Conservation (phyloP, 208 protist species). For the Crithidia thermophila region DNA sequence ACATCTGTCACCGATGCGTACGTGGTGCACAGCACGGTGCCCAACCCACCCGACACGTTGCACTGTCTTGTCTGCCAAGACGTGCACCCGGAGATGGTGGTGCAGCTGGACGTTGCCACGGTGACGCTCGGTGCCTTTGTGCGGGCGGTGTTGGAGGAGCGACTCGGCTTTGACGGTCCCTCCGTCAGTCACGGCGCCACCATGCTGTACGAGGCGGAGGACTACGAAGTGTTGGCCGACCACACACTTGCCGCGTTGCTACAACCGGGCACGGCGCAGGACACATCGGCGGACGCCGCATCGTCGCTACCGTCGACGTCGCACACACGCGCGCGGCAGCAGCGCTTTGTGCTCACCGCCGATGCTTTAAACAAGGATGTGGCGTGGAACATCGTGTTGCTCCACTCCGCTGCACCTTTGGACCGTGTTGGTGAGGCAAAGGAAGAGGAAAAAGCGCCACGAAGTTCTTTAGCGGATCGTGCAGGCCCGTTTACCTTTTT, state of each 20-base stretch:
- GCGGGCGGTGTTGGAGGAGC: slow-evolving; percentile 31
- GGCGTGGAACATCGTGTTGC: slow-evolving; percentile 64
- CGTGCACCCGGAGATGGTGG: slow-evolving; percentile 43
- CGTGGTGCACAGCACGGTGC: slow-evolving; percentile 62
- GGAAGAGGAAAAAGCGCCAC: not conserved
- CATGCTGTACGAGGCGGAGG: slow-evolving; percentile 81
- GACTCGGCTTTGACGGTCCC: slow-evolving; percentile 39
- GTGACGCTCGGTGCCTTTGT: slow-evolving; percentile 59
- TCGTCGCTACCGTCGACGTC: not conserved
- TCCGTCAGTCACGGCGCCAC: slow-evolving; percentile 46
- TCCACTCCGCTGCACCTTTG: slow-evolving; percentile 19
- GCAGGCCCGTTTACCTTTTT: slow-evolving; percentile 20
- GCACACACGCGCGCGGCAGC: not conserved
- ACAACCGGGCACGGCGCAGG: not conserved
- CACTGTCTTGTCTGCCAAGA: slow-evolving; percentile 69
- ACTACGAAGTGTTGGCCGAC: slow-evolving; percentile 62
- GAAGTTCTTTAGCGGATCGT: no score
- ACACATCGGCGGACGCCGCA: not conserved
- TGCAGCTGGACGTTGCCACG: slow-evolving; percentile 26
- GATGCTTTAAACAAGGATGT: slow-evolving; percentile 68
- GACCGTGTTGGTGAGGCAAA: not conserved
- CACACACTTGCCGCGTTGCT: slow-evolving; percentile 30
- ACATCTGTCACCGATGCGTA: slow-evolving; percentile 39
- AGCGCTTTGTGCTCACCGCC: slow-evolving; percentile 47
- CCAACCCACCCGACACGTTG: slow-evolving; percentile 36